Evolutionary conservation across 2,329 filamentous ascomycete species (phyloP).

Genomic region (Aspergillus hortae): DNA sequence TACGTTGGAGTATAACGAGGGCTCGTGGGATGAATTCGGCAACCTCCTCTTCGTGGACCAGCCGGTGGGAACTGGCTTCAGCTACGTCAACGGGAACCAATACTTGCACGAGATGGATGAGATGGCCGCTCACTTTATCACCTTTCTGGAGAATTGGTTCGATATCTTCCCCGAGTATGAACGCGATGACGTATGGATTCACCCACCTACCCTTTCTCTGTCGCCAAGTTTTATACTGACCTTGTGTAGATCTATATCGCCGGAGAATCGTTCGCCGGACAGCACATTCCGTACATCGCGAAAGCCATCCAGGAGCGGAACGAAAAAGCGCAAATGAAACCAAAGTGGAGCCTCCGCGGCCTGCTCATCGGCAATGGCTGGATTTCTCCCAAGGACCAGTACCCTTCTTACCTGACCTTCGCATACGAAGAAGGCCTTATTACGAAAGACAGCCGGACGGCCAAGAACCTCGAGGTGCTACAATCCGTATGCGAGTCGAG

Average conservation of each 20-base stretch:
- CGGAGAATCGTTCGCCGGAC: slow-evolving; percentile 94
- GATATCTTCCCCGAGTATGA: slow-evolving; percentile 86
- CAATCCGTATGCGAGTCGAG: slow-evolving; percentile 64
- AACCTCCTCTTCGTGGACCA: slow-evolving; percentile 97
- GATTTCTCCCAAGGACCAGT: slow-evolving; percentile 89
- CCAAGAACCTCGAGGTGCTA: slow-evolving; percentile 64
- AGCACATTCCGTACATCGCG: slow-evolving; percentile 97
- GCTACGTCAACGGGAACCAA: slow-evolving; percentile 86
- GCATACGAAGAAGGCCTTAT: slow-evolving; percentile 75
- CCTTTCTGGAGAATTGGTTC: slow-evolving; percentile 91
- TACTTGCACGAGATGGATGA: slow-evolving; percentile 80
- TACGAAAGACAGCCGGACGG: slow-evolving; percentile 60
- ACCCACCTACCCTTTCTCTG: not conserved
- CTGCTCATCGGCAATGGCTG: slow-evolving; percentile 96
- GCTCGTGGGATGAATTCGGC: slow-evolving; percentile 98
- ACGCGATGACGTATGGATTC: slow-evolving; percentile 69
- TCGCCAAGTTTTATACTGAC: slow-evolving; percentile 6
- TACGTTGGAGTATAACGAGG: slow-evolving; percentile 76
- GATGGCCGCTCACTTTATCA: slow-evolving; percentile 85
- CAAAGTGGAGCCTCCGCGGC: slow-evolving; percentile 74
- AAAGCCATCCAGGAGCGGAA: slow-evolving; percentile 86
- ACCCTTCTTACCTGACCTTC: slow-evolving; percentile 78
- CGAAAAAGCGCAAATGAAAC: slow-evolving; percentile 48
- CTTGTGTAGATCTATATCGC: slow-evolving; percentile 75
- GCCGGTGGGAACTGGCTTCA: slow-evolving; percentile 93